These are phyloP conservation scores for Hygrophoropsis aurantiaca DNA, from an alignment of 768 basidiomycete species.

Conservation along the genomic window DNA sequence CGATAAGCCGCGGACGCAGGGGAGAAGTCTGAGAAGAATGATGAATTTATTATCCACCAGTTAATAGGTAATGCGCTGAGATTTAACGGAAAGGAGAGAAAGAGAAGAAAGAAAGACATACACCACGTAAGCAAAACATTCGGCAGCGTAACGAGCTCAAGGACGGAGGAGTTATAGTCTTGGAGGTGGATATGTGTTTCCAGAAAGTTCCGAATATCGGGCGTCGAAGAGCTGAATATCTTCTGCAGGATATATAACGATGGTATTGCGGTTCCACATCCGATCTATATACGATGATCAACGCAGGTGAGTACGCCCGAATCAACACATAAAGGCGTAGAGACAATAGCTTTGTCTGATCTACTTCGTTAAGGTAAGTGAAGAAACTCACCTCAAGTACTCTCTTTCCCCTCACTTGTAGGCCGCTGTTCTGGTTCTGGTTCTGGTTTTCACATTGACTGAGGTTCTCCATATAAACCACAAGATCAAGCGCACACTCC, in stretches of 20 bases:
- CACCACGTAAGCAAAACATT: constrained; percentile 84
- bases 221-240: constrained; percentile 44
- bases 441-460: no score
- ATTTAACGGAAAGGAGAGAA: background rate
- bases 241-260: constrained; percentile 68
- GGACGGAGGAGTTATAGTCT: constrained; percentile 86
- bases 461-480: constrained; percentile 51
- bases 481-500: constrained; percentile 93
- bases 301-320: no score
- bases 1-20: constrained; percentile 53
- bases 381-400: constrained; percentile 63
- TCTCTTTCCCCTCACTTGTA: constrained; percentile 45
- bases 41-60: no score
- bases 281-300: constrained; percentile 52
- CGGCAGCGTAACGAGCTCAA: constrained; percentile 76
- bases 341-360: background rate
- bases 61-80: no score
- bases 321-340: no score
- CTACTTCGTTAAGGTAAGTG: background rate
- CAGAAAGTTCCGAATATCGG: constrained; percentile 45
- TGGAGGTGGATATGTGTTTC: constrained; percentile 73
- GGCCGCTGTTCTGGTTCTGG: constrained; percentile 15
- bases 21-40: constrained; percentile 66
- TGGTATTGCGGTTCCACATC: constrained; percentile 91
- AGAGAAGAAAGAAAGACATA: constrained; percentile 36